phyloP scores from a whole-genome alignment of 176 grass and related monocot genomes.

The Oryza rufipogon region DNA sequence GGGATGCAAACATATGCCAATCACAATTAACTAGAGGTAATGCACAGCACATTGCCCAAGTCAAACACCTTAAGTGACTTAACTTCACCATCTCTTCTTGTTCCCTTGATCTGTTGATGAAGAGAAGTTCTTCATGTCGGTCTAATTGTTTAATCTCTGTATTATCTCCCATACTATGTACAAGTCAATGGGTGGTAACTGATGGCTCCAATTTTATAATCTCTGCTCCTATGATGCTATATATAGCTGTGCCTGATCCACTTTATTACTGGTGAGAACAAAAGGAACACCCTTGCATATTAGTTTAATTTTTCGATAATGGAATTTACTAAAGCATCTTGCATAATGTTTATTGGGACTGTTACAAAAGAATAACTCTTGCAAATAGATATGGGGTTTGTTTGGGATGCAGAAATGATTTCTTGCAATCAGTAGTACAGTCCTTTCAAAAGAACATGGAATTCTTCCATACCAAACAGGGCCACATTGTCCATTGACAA shows the following conservation, averaged over 20 bases:
- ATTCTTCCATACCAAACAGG: not conserved
- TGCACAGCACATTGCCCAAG: conserved; percentile 32
- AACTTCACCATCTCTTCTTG: not conserved
- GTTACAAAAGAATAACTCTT: not conserved
- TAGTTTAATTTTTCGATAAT: not conserved
- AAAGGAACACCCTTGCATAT: not conserved
- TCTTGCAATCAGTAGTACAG: not conserved
- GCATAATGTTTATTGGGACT: not conserved
- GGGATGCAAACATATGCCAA: not conserved
- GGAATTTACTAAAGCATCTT: not conserved
- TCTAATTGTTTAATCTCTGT: not conserved
- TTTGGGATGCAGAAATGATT: not conserved
- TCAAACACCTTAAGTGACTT: conserved; percentile 29
- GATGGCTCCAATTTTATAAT: not conserved
- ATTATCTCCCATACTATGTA: not conserved
- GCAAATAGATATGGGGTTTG: not conserved
- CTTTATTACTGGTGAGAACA: not conserved
- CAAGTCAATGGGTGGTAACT: conserved; percentile 19
- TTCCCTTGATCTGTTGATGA: conserved; percentile 11
- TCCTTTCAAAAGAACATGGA: not conserved
- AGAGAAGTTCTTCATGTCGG: conserved; percentile 7
- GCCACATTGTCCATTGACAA: not conserved
- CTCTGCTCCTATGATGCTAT: not conserved
- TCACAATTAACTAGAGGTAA: conserved; percentile 23
- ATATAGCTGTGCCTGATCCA: not conserved